Percentiles rank a stretch among this genome's conserved stretches.
phyloP scores from a whole-genome alignment of 352 stramenopile genomes.

The Phytophthora idaei region DNA sequence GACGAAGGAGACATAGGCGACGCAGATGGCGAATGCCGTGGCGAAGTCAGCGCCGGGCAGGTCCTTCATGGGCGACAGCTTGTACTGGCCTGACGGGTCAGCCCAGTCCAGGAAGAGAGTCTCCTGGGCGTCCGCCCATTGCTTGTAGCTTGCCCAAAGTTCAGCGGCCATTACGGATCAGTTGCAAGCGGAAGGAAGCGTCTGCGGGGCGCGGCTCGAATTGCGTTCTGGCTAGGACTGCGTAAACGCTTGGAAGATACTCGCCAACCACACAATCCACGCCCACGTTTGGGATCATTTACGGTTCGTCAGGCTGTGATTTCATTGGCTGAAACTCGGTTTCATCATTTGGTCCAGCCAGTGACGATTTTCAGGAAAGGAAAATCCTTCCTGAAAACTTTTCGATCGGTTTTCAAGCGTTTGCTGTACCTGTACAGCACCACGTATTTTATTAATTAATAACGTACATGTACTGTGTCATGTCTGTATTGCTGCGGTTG shows the following conservation, averaged over 20 bases:
- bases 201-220: conserved; percentile 26
- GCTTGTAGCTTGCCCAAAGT: conserved; percentile 64
- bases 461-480: too few species aligned
- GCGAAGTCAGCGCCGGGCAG: conserved; percentile 61
- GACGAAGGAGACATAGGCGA: conserved; percentile 72
- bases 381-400: too few species aligned
- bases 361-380: neutral
- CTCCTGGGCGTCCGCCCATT: conserved; percentile 58
- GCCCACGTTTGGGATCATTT: conserved; percentile 4
- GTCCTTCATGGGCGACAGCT: conserved; percentile 48
- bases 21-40: conserved; percentile 58
- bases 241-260: conserved; percentile 8
- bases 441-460: too few species aligned
- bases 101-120: conserved; percentile 55
- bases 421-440: too few species aligned
- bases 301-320: neutral
- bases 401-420: too few species aligned
- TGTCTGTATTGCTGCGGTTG: too few species aligned
- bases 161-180: conserved; percentile 39
- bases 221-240: conserved; percentile 28
- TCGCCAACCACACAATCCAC: conserved; percentile 24
- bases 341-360: conserved; percentile 11
- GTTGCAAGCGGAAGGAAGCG: conserved; percentile 15
- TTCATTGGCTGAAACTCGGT: conserved; percentile 9
- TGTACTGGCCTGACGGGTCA: conserved; percentile 50